phyloP scores from a whole-genome alignment of 306 rosid genomes.

The Casuarina equisetifolia region DNA sequence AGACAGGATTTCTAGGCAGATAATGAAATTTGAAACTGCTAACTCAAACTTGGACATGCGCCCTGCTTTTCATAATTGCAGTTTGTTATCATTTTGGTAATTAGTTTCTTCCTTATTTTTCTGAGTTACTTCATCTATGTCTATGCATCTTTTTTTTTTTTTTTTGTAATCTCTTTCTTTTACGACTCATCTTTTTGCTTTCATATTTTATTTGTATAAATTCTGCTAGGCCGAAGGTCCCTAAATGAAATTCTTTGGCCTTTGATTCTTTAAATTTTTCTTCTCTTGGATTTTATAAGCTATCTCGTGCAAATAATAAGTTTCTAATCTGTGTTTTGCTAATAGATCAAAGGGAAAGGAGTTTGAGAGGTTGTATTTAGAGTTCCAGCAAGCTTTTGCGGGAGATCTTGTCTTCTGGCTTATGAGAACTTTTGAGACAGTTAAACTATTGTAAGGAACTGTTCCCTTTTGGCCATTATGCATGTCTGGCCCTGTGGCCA shows the following conservation, averaged over 20 bases:
- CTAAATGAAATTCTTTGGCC: background rate
- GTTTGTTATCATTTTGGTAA: slow-evolving; percentile 5
- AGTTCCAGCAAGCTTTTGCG: slow-evolving; percentile 34
- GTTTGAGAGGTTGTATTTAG: slow-evolving; percentile 23
- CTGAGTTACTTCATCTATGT: background rate
- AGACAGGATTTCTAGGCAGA: background rate
- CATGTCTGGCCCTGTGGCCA: slow-evolving; percentile 98
- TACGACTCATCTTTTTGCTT: background rate
- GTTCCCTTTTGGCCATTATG: slow-evolving; percentile 64
- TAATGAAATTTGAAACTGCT: slow-evolving; percentile 7
- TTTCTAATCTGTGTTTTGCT: slow-evolving; percentile 31
- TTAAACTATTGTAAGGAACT: slow-evolving; percentile 43
- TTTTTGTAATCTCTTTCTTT: background rate
- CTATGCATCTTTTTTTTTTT: slow-evolving; percentile 8
- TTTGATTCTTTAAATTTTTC: slow-evolving; percentile 7
- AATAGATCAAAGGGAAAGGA: slow-evolving; percentile 42
- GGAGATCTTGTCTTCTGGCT: slow-evolving; percentile 41
- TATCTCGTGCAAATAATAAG: slow-evolving; percentile 15
- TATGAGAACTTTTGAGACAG: slow-evolving; percentile 36
- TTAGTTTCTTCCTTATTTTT: background rate
- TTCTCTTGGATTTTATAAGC: slow-evolving; percentile 26
- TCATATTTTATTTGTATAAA: slow-evolving; percentile 4
- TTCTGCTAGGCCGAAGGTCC: background rate
- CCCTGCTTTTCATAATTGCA: slow-evolving; percentile 1
- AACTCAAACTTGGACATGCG: slow-evolving; percentile 6